phyloP scores from a whole-genome alignment of 1,284 basidiomycete genomes.

The Sporisorium sorghi region DNA sequence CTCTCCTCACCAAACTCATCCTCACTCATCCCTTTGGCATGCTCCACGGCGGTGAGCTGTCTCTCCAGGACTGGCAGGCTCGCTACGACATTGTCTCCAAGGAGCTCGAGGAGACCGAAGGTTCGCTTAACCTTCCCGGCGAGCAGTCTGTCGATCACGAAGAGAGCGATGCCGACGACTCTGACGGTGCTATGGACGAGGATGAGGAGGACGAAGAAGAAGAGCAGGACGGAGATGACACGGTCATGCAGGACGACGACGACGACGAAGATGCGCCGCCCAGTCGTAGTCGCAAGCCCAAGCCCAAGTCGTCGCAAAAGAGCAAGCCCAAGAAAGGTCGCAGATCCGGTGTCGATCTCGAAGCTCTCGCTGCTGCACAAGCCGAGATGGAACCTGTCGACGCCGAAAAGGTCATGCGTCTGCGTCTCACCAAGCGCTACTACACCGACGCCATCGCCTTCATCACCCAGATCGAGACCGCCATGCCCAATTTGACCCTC shows the following conservation, averaged over 20 bases:
- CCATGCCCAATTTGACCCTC: conserved; percentile 80
- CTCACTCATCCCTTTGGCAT: conserved; percentile 89
- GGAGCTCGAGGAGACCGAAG: conserved; percentile 72
- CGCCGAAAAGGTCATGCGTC: conserved; percentile 73
- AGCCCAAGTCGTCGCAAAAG: conserved; percentile 19
- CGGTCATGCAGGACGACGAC: conserved; percentile 28
- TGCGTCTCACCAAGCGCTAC: conserved; percentile 87
- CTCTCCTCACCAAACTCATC: conserved; percentile 81
- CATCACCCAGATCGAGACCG: conserved; percentile 83
- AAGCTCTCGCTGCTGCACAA: conserved; percentile 56
- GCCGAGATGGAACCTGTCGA: conserved; percentile 59
- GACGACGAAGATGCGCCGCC: conserved; percentile 21
- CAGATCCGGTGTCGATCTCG: conserved; percentile 70
- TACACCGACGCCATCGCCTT: conserved; percentile 87
- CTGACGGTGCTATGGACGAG: conserved; percentile 67
- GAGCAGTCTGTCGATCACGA: conserved; percentile 64
- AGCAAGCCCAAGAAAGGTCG: conserved; percentile 58
- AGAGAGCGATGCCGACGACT: conserved; percentile 69
- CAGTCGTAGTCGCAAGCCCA: conserved; percentile 23
- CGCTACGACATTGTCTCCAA: conserved; percentile 74
- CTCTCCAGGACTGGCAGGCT: conserved; percentile 79
- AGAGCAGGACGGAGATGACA: conserved; percentile 28
- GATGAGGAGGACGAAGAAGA: conserved; percentile 43
- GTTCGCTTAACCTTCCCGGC: conserved; percentile 56
- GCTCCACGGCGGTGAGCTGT: conserved; percentile 85